These are phyloP conservation scores for Sporobolomyces phaffii DNA, from an alignment of 768 basidiomycete genomes.

Conservation along the genomic window DNA sequence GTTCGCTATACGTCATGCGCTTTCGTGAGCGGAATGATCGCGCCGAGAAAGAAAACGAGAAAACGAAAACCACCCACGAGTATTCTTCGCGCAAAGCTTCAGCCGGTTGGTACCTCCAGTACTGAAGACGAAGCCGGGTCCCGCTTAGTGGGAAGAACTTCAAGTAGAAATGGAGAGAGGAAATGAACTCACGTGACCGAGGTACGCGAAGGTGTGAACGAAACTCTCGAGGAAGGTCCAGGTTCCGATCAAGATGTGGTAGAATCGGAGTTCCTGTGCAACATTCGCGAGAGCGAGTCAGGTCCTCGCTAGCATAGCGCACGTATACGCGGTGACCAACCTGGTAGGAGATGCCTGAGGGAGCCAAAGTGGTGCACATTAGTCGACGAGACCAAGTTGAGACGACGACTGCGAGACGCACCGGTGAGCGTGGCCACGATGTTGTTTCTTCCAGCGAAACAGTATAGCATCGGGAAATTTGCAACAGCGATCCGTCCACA, in stretches of 20 bases:
- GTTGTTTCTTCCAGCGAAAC: conserved; percentile 28
- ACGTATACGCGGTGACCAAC: no score
- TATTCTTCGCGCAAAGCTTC: conserved; percentile 13
- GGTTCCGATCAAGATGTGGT: conserved; percentile 24
- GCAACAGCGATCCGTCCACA: conserved; percentile 27
- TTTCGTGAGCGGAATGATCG: not conserved
- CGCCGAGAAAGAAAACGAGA: no score
- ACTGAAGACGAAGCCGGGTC: no score
- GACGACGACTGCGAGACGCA: not conserved
- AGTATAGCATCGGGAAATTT: conserved; percentile 23
- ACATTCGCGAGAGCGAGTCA: no score
- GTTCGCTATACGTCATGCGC: not conserved
- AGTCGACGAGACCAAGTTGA: not conserved
- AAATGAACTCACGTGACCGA: conserved; percentile 9
- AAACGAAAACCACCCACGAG: no score
- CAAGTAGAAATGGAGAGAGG: not conserved
- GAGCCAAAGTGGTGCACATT: not conserved
- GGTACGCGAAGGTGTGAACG: conserved; percentile 28
- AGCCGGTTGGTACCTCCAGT: not conserved
- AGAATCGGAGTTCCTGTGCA: conserved; percentile 19
- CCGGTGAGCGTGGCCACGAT: conserved; percentile 19
- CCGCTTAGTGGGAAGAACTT: no score
- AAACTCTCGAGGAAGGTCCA: conserved; percentile 19
- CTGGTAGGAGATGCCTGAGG: conserved; percentile 27
- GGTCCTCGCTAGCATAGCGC: no score